phyloP scores from a whole-genome alignment of 139 green algal genomes.

The Chlamydomonas eustigma region DNA sequence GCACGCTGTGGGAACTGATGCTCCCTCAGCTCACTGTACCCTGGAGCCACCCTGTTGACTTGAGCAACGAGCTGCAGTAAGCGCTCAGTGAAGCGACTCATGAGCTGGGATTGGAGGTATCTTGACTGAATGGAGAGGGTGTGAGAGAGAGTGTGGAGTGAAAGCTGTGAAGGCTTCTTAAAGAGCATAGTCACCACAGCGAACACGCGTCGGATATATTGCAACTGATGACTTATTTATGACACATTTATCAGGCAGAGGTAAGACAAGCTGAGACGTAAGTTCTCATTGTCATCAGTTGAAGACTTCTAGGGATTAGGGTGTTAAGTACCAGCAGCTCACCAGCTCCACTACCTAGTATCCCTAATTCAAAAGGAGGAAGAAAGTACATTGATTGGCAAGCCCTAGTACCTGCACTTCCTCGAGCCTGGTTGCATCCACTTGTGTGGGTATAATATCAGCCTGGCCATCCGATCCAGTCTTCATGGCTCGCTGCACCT shows the following conservation, averaged over 20 bases:
- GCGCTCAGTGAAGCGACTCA: constrained; percentile 59
- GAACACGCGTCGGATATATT: too few relatives aligned
- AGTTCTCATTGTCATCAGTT: too few relatives aligned
- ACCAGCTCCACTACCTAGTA: too few relatives aligned
- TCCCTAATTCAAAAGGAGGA: too few relatives aligned
- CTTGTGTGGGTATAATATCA: neutral
- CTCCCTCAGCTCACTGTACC: constrained; percentile 35
- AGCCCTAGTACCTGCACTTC: constrained; percentile 59
- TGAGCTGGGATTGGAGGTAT: constrained; percentile 49
- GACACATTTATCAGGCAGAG: too few relatives aligned
- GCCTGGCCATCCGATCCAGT: constrained; percentile 1
- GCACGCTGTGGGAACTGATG: constrained; percentile 75
- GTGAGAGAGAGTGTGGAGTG: neutral
- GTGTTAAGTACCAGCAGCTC: too few relatives aligned
- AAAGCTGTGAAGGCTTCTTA: too few relatives aligned
- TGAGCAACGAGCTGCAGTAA: constrained; percentile 44
- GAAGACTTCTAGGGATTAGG: too few relatives aligned
- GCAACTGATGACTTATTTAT: too few relatives aligned
- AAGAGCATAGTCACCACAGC: too few relatives aligned
- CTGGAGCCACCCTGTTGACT: neutral
- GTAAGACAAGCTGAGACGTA: too few relatives aligned
- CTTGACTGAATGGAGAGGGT: neutral
- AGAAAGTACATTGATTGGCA: too few relatives aligned
- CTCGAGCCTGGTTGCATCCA: constrained; percentile 30
- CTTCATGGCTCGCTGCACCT: constrained; percentile 27